A percentile compares a stretch with the other conserved stretches of the same genome.
Evolutionary conservation across 495 filamentous ascomycete species (phyloP).

Genomic region (Penicillium diatomitis): DNA sequence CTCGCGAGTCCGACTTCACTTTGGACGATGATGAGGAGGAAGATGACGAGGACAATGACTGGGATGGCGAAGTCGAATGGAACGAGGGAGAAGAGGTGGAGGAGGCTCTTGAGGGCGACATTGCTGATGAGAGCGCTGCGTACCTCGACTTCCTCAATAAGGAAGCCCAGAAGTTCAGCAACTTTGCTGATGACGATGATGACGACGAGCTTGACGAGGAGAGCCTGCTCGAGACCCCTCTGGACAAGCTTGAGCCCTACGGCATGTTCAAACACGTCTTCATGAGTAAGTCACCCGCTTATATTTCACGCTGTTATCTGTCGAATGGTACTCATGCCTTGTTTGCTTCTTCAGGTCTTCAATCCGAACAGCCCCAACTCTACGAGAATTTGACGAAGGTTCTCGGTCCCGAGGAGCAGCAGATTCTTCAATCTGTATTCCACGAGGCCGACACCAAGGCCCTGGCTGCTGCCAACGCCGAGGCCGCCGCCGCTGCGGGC

Average conservation of each 20-base stretch:
- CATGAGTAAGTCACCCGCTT: slow-evolving; percentile 57
- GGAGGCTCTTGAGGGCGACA: slow-evolving; percentile 50
- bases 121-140: slow-evolving; percentile 80
- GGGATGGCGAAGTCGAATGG: slow-evolving; percentile 60
- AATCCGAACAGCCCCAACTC: slow-evolving; percentile 83
- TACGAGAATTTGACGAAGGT: slow-evolving; percentile 73
- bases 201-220: slow-evolving; percentile 90
- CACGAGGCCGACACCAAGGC: slow-evolving; percentile 66
- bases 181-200: slow-evolving; percentile 63
- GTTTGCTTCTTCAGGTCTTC: slow-evolving; percentile 50
- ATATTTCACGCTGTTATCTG: not conserved
- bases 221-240: slow-evolving; percentile 79
- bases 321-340: too few relatives aligned
- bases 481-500: slow-evolving; percentile 28
- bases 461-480: slow-evolving; percentile 29
- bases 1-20: slow-evolving; percentile 76
- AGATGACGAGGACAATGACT: slow-evolving; percentile 61
- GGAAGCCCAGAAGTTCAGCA: slow-evolving; percentile 79
- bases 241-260: slow-evolving; percentile 94
- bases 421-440: slow-evolving; percentile 68
- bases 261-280: slow-evolving; percentile 72
- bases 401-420: slow-evolving; percentile 72
- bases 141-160: slow-evolving; percentile 94
- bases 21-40: slow-evolving; percentile 69
- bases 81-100: slow-evolving; percentile 50